A percentile compares a stretch with the other conserved stretches of the same genome.
Conservation (phyloP, 345 rosid species). For the Brassica rapa region DNA sequence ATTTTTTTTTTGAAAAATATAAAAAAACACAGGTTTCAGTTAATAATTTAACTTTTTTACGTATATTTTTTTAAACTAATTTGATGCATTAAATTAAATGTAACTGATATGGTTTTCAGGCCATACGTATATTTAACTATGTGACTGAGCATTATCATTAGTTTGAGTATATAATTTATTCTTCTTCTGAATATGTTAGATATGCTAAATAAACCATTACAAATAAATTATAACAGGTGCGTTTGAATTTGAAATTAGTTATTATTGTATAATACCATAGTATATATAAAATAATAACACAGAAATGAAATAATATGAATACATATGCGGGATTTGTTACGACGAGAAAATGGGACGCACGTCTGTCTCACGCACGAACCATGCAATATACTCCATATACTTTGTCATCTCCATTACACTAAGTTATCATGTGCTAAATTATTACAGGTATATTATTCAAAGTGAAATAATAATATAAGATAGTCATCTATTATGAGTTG, state of each 20-base stretch:
- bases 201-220: not conserved
- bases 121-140: not conserved
- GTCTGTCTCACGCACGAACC: constrained; percentile 36
- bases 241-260: not conserved
- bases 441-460: constrained; percentile 11
- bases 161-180: not conserved
- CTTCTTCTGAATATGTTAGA: not conserved
- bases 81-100: no score
- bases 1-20: no score
- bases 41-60: not conserved
- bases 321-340: constrained; percentile 15
- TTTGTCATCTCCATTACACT: not conserved
- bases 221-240: not conserved
- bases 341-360: constrained; percentile 39
- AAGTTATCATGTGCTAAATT: constrained; percentile 34
- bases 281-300: constrained; percentile 1
- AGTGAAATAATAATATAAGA: not conserved
- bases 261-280: not conserved
- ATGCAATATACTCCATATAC: constrained; percentile 28
- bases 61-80: not conserved
- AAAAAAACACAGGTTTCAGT: not conserved
- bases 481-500: constrained; percentile 23
- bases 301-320: not conserved
- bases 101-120: no score
- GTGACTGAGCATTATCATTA: not conserved